phyloP scores from a whole-genome alignment of 108 stramenopile genomes.

The Discostella stelligeroides region DNA sequence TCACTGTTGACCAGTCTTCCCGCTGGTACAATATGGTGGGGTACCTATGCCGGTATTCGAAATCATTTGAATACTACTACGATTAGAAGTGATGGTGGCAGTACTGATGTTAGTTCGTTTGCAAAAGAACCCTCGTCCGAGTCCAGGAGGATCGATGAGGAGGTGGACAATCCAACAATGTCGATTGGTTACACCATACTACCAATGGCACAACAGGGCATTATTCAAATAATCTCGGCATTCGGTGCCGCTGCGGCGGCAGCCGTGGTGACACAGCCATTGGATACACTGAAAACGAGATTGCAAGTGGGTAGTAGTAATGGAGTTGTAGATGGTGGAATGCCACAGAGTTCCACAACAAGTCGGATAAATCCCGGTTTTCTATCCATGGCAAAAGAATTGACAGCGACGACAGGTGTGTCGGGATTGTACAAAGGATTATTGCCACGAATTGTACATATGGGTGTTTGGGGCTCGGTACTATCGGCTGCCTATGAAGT shows the following conservation, averaged over 20 bases:
- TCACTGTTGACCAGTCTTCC: slow-evolving; percentile 55
- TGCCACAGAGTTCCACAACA: too few relatives aligned
- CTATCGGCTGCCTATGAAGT: slow-evolving; percentile 50
- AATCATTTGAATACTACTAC: slow-evolving; percentile 11
- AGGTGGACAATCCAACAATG: too few relatives aligned
- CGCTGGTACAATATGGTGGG: slow-evolving; percentile 63
- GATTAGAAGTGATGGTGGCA: too few relatives aligned
- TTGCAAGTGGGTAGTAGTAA: slow-evolving; percentile 43
- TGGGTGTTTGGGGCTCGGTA: slow-evolving; percentile 58
- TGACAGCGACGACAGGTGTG: slow-evolving; percentile 31
- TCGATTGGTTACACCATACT: too few relatives aligned
- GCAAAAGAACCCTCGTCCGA: too few relatives aligned
- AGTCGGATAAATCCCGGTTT: too few relatives aligned
- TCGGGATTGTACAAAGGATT: slow-evolving; percentile 51
- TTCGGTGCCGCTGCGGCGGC: slow-evolving; percentile 51
- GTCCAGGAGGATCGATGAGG: too few relatives aligned
- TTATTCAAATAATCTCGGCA: slow-evolving; percentile 49
- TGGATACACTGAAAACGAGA: slow-evolving; percentile 59
- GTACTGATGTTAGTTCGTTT: too few relatives aligned
- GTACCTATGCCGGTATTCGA: slow-evolving; percentile 49
- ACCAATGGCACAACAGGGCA: slow-evolving; percentile 26
- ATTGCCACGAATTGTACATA: slow-evolving; percentile 48
- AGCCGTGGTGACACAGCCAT: slow-evolving; percentile 48
- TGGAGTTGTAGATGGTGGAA: too few relatives aligned
- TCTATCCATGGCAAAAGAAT: slow-evolving; percentile 47